Percentiles rank a stretch among this genome's conserved stretches.
Evolutionary conservation across 140 eudicot species (phyloP).

Genomic region (Flaveria floridana): DNA sequence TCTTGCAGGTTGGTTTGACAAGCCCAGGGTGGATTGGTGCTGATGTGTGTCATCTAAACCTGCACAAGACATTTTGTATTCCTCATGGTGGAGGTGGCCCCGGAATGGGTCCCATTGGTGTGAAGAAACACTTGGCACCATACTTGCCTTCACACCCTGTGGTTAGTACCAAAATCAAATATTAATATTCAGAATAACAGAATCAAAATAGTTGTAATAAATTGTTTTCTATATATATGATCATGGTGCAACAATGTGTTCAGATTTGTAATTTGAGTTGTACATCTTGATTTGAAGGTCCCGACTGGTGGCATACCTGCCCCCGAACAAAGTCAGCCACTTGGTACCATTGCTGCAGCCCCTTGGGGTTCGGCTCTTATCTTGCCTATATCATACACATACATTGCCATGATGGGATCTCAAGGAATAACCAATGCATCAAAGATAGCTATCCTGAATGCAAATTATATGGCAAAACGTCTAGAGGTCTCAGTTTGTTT

Average conservation of each 20-base stretch:
- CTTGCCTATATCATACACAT: conserved; percentile 95
- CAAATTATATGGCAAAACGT: conserved; percentile 96
- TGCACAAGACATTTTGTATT: conserved; percentile 96
- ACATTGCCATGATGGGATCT: conserved; percentile 99
- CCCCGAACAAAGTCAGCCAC: conserved; percentile 63
- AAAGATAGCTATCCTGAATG: conserved; percentile 88
- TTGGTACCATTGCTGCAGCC: conserved; percentile 92
- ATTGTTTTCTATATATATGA: not conserved
- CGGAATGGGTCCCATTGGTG: conserved; percentile 98
- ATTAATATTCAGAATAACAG: not conserved
- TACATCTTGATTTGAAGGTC: conserved; percentile 43
- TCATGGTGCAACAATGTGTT: not conserved
- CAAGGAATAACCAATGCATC: conserved; percentile 86
- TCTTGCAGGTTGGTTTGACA: conserved; percentile 79
- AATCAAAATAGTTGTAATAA: not conserved
- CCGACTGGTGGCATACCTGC: conserved; percentile 87
- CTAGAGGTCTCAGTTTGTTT: conserved; percentile 56
- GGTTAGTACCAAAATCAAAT: conserved; percentile 44
- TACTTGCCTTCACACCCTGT: conserved; percentile 96
- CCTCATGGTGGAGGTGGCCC: conserved; percentile 99
- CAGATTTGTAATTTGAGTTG: conserved; percentile 20
- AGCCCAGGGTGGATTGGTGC: conserved; percentile 97
- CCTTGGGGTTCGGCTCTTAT: conserved; percentile 99
- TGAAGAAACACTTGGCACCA: conserved; percentile 88
- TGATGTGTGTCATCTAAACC: conserved; percentile 96